Evolutionary conservation across 2,329 filamentous ascomycete species (phyloP), one percentile per base, ranked within the genome.

Genomic region (Aphanoascus verrucosus): DNA sequence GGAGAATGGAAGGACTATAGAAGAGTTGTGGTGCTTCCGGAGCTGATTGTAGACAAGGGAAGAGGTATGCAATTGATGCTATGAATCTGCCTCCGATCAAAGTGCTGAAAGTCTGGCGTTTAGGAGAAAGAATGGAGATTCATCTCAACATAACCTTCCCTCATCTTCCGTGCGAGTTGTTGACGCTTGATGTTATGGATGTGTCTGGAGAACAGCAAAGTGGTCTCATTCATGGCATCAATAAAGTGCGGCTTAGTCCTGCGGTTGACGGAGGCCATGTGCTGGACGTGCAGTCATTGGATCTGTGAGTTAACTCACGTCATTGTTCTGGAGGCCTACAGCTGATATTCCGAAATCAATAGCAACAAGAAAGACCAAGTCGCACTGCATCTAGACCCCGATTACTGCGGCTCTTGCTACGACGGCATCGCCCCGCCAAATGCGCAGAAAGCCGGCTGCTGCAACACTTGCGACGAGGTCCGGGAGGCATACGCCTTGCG

Each of bases 171-270:
- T 98, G 93, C 74, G 91, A 97, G 71, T 82, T 98, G 49, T 77
- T 97, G 60, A 96, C 93, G 11, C 83, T 98, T 63, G 93, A 98
- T 69, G 91, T 98, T 54, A 98, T 98, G 93, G 93, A 98, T 72
- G 91, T 97, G 23, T 95, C 89, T 19, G 93, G 93, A 58, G 93
- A 98, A 71, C 86, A 96, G 66, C 93, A 98, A 70, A 87, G 90
- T 62, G 93, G 91, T 50, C 86, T 98, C 55, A 84, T 88, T 69
- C 89, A 96, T 66, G 93, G 93, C 44, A 82, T 98, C 58, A 87
- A 82, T 72, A 97, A 96, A 74, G 86, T 96, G 57, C 84, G 93
- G 57, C 78, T 98, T 57, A 76, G 79, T 58, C 76, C 89, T 20
- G 76, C 77, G 61, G 74, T 74, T 42, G 83, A 95, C 62, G 91